Percentiles rank a stretch among this genome's conserved stretches.
Evolutionary conservation across 345 rosid genomes (phyloP).

Genomic region (Pistacia atlantica): DNA sequence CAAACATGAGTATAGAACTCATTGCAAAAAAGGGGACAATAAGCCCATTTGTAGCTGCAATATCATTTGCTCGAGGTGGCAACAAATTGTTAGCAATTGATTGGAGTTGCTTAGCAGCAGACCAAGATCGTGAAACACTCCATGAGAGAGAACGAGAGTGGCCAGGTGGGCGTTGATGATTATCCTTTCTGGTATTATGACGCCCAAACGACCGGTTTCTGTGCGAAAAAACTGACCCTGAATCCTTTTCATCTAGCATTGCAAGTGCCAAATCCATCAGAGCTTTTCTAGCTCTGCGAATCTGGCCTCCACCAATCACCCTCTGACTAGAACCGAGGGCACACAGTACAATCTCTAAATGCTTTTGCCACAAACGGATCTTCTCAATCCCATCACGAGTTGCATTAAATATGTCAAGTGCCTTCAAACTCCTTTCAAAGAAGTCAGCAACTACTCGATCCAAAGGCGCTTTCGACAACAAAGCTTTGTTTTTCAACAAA

Average conservation of each 20-base stretch:
- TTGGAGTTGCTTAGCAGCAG: slow-evolving; percentile 47
- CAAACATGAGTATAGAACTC: slow-evolving; percentile 35
- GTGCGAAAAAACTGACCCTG: slow-evolving; percentile 32
- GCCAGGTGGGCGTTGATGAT: slow-evolving; percentile 16
- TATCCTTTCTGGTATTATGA: slow-evolving; percentile 20
- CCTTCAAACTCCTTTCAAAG: slow-evolving; percentile 42
- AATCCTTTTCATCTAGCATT: slow-evolving; percentile 46
- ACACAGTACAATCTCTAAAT: slow-evolving; percentile 40
- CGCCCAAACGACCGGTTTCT: slow-evolving; percentile 39
- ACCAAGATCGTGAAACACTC: slow-evolving; percentile 50
- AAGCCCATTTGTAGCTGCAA: slow-evolving; percentile 40
- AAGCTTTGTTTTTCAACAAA: slow-evolving; percentile 28
- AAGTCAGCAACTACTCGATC: slow-evolving; percentile 36
- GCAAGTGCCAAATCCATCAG: slow-evolving; percentile 37
- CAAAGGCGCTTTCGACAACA: slow-evolving; percentile 23
- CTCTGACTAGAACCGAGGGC: slow-evolving; percentile 30
- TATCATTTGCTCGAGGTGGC: slow-evolving; percentile 36
- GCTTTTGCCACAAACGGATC: slow-evolving; percentile 40
- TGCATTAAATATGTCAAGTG: slow-evolving; percentile 48
- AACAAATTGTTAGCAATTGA: slow-evolving; percentile 31
- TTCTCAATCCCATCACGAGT: slow-evolving; percentile 44
- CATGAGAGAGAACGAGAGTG: slow-evolving; percentile 48
- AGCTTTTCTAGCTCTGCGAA: slow-evolving; percentile 46
- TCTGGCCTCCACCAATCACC: slow-evolving; percentile 35
- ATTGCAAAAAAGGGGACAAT: slow-evolving; percentile 34